Evolutionary conservation across 2,329 filamentous ascomycete genomes (phyloP), one percentile per base, ranked within the genome.

Genomic region (Penicillium sp.): DNA sequence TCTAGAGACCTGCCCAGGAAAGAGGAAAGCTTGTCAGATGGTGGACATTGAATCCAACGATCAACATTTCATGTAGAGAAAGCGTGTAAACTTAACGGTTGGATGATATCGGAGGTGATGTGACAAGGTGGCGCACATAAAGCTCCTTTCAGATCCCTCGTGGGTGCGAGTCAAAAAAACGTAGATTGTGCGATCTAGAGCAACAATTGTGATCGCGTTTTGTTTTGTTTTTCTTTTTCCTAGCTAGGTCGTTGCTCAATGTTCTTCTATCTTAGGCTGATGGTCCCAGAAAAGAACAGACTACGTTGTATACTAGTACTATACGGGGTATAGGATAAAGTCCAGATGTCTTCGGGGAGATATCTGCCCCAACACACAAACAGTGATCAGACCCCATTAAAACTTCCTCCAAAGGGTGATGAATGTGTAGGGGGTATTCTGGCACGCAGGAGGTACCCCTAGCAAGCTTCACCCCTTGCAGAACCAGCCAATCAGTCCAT

Each of bases 381-480:
- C 8, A 4, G 26, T 24, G 33, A 21, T 31, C 33, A 21, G 33
- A 6, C 13, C 22, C 5, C 9, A 4, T 32, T 3, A 1, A 43
- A 22, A n/a, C 8, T 28, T 39, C 15, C 4, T 29, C 34, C 32
- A 17, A 22, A 42, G 31, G 45, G 34, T 7, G 33, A 33, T 29
- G 21, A 26, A 19, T 34, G 17, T 33, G 3, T 31, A 13, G 28
- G 48, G 44, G 45, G 7, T 37, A 33, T 26, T 13, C 49, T 33
- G 48, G 53, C 29, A 53, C 38, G 53, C 37, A 33, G 33, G 33
- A 47, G 19, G 19, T 38, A 49, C 48, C 45, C 38, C n/a, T 40
- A 12, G 35, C 39, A 54, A 52, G 39, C 48, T 43, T 48, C 19
- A 35, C 45, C 52, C 53, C 53, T 54, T 55, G 48, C 45, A 43